Evolutionary conservation across 805 yeast genomes (phyloP), one percentile per base, ranked within the genome.

Genomic region (Myxozyma lipomycoides): DNA sequence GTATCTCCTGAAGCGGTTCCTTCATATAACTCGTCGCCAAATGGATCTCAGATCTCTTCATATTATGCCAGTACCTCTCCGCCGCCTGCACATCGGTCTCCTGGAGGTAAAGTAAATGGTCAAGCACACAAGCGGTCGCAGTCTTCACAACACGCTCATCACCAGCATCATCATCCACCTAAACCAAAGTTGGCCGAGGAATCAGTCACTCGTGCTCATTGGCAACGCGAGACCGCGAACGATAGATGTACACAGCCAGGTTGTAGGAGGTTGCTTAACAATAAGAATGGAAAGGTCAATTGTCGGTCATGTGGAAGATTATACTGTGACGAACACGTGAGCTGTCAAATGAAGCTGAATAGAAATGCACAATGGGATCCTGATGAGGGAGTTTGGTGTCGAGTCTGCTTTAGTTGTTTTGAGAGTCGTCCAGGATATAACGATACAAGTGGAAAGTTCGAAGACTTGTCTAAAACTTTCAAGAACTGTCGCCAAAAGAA

Each of bases 221-320:
- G 84, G 89, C 73, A 71, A 58, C 76, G 70, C 38, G 79, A 81
- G 4, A 46, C 70, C 0, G 71, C 73, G 0, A 57, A 69, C 21
- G 77, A 72, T 37, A 44, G 37, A 1, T 82, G 89, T 55, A 59
- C 73, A 1, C 61, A 64, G 25, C 51, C 54, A 0, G 59, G 60
- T 0, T 83, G 88, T 60, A 48, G 59, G 6, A 74, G 69, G 46
- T 59, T 52, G 3, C 67, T 84, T 35, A 74, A 69, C 44, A 69
- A 78, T 24, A 76, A 79, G 50, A 77, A 74, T 57, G 86, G 85
- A 0, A 66, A 75, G 1, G 78, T 79, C 4, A 83, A 87, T 64
- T 86, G 96, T 66, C 69, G 91, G 22, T 78, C 77, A 58, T 89
- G 96, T 68, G 96, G 96, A 0, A 62, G 71, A 23, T 64, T 88